phyloP scores from a whole-genome alignment of 805 yeast genomes.

The Zygosaccharomyces bailii region DNA sequence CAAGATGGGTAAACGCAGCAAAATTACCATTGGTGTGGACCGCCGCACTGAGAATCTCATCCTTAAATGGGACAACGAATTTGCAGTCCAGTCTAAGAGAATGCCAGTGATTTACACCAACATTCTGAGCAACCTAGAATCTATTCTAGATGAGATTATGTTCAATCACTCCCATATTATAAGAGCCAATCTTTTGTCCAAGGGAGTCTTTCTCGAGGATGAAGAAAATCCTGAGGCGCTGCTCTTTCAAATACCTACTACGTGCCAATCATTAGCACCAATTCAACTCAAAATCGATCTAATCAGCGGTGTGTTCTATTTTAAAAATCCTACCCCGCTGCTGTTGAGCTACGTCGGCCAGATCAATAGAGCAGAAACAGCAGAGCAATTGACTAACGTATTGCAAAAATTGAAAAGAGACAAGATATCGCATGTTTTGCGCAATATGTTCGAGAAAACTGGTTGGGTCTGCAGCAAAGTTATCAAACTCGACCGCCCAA shows the following conservation, averaged over 20 bases:
- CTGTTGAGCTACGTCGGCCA: slow-evolving; percentile 28
- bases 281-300: slow-evolving; percentile 35
- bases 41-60: slow-evolving; percentile 24
- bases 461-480: slow-evolving; percentile 36
- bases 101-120: slow-evolving; percentile 27
- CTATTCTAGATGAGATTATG: slow-evolving; percentile 35
- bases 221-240: slow-evolving; percentile 32
- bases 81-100: slow-evolving; percentile 15
- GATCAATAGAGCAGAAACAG: slow-evolving; percentile 29
- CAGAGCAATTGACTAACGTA: slow-evolving; percentile 27
- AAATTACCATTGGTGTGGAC: slow-evolving; percentile 32
- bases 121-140: slow-evolving; percentile 30
- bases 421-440: slow-evolving; percentile 30
- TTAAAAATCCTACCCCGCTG: slow-evolving; percentile 33
- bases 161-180: slow-evolving; percentile 36
- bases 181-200: slow-evolving; percentile 30
- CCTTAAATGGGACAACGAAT: slow-evolving; percentile 33
- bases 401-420: slow-evolving; percentile 33
- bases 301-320: slow-evolving; percentile 33
- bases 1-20: slow-evolving; percentile 31
- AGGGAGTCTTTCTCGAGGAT: slow-evolving; percentile 32
- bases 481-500: slow-evolving; percentile 24
- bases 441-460: slow-evolving; percentile 37
- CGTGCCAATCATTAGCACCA: slow-evolving; percentile 32
- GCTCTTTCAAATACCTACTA: slow-evolving; percentile 34